A percentile compares a stretch with the other conserved stretches of the same genome.
phyloP scores from a whole-genome alignment of 768 basidiomycete species.

The Pisolithus orientalis region DNA sequence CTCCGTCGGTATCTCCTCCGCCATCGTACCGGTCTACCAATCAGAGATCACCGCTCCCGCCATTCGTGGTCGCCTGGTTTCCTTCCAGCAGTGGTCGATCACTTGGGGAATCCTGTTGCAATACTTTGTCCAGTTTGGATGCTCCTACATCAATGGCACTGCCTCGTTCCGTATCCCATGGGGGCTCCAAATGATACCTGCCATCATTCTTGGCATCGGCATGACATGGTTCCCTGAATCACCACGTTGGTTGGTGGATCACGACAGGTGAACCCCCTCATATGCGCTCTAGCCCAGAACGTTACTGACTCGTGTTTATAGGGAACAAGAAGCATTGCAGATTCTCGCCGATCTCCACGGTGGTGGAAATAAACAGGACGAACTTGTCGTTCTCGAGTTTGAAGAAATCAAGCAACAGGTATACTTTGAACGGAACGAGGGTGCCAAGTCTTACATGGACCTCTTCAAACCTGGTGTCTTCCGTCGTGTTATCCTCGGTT shows the following conservation, averaged over 20 bases:
- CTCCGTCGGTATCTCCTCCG: slow-evolving; percentile 60
- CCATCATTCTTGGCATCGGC: slow-evolving; percentile 57
- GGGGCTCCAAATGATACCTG: slow-evolving; percentile 77
- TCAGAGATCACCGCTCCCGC: slow-evolving; percentile 66
- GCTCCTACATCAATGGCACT: slow-evolving; percentile 56
- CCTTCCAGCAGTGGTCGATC: slow-evolving; percentile 76
- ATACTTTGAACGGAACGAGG: slow-evolving; percentile 58
- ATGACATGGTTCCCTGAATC: slow-evolving; percentile 67
- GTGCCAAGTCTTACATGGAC: slow-evolving; percentile 65
- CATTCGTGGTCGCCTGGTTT: slow-evolving; percentile 71
- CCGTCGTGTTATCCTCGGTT: slow-evolving; percentile 65
- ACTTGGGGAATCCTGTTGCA: slow-evolving; percentile 76
- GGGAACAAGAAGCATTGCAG: slow-evolving; percentile 54
- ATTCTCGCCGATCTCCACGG: slow-evolving; percentile 73
- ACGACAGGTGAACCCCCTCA: slow-evolving; percentile 34
- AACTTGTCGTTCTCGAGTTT: slow-evolving; percentile 64
- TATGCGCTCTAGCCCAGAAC: not conserved
- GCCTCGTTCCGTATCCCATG: slow-evolving; percentile 79
- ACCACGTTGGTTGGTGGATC: slow-evolving; percentile 68
- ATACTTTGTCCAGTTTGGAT: slow-evolving; percentile 72
- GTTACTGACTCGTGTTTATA: slow-evolving; percentile 5
- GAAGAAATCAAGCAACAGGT: slow-evolving; percentile 57
- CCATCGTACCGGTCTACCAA: slow-evolving; percentile 69
- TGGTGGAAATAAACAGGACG: slow-evolving; percentile 46
- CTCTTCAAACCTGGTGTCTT: slow-evolving; percentile 60